Conservation (phyloP, 2,329 filamentous ascomycete species). For the Aspergillus novofumigatus region DNA sequence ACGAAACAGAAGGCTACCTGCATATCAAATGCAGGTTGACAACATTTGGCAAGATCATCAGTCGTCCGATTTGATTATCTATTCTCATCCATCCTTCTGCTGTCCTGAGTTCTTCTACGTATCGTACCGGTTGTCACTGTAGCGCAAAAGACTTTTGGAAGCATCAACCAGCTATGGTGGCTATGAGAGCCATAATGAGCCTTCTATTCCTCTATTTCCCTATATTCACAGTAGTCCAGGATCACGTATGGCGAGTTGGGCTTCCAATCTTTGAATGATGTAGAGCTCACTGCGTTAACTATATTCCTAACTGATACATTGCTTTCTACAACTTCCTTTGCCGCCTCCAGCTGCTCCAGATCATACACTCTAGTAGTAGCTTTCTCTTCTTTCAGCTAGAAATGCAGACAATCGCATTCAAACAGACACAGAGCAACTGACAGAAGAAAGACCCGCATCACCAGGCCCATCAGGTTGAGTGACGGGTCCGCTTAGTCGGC, state of each 20-base stretch:
- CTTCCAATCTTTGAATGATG: too few species aligned
- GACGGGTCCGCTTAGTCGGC: not conserved
- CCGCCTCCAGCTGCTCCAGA: not conserved
- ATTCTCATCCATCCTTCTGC: not conserved
- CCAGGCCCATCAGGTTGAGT: not conserved
- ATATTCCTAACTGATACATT: not conserved
- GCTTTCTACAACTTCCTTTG: not conserved
- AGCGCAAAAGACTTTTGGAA: slow-evolving; percentile 6
- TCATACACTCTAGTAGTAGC: not conserved
- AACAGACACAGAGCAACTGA: not conserved
- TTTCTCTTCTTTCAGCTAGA: not conserved
- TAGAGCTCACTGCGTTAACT: not conserved
- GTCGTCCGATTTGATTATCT: not conserved
- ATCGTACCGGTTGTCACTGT: not conserved
- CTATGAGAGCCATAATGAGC: too few species aligned
- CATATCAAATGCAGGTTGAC: not conserved
- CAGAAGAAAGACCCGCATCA: not conserved
- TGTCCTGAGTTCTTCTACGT: not conserved
- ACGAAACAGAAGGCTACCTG: not conserved
- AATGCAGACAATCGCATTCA: not conserved
- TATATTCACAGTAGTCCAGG: not conserved
- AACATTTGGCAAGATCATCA: not conserved
- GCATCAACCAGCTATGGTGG: not conserved
- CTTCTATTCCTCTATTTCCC: not conserved
- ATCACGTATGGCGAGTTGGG: not conserved